Evolutionary conservation across 2,329 filamentous ascomycete genomes (phyloP), one percentile per base, ranked within the genome.

Genomic region (Pezicula rhizophila): DNA sequence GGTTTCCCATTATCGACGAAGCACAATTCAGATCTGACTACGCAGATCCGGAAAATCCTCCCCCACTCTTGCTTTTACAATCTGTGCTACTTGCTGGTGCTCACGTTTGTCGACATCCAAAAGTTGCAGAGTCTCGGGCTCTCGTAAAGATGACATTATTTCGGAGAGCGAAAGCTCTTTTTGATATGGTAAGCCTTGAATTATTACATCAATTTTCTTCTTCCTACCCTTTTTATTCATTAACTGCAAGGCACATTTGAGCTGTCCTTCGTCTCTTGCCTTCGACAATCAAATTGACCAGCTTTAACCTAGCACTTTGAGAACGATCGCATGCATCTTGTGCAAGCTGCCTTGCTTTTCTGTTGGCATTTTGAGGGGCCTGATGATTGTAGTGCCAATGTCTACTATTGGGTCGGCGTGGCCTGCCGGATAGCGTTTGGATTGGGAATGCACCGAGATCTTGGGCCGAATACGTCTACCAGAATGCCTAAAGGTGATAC

Each of bases 41-140:
- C 34, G 23, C 17, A 15, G 39, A 52, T 28, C 43, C 48, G 6
- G 45, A 50, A 15, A 52, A 56, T 14, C 59, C 57, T 4, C 61
- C 61, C 3, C 53, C 61, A 8, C 49, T 65, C 7, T 45, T 65
- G n/a, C 47, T 64, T 12, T 52, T 64, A 8, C 63, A 65, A 42
- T 48, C 54, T 7, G 56, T 65, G 2, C 52, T 64, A n/a, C 48
- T 63, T 2, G 63, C 57, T 3, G 58, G 60, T 12, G 55, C 61
- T 25, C 60, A 60, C 42, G 56, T 58, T 8, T 57, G 47, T 20
- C 42, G 38, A 8, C 60, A 64, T 45, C 61, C 57, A 2, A 48
- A 49, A 28, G 60, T 63, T 17, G 52, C 52, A 8, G 39, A 46
- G 15, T 46, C 57, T 28, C 58, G 62, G 11, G 42, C 45, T 1